These are phyloP conservation scores for Juglanconis juglandina DNA, from an alignment of 2,329 filamentous ascomycete genomes.

Conservation along the genomic window DNA sequence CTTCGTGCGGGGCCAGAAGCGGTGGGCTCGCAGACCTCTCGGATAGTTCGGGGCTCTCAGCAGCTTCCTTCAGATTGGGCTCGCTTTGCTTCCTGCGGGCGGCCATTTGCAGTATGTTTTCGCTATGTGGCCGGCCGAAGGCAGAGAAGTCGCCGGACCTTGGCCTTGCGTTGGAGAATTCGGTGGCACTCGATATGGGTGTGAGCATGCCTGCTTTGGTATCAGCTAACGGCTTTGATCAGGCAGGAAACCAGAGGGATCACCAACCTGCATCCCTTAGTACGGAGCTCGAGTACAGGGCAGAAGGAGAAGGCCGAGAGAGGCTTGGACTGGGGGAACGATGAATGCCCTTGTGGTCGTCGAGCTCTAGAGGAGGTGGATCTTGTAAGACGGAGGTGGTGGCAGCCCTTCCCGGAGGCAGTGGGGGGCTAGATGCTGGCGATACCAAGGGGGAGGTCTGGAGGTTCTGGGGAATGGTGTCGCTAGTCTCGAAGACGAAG, in stretches of 20 bases:
- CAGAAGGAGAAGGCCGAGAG: constrained; percentile 42
- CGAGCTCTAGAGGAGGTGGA: constrained; percentile 67
- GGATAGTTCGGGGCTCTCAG: constrained; percentile 37
- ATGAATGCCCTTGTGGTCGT: constrained; percentile 38
- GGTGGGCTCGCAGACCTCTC: constrained; percentile 71
- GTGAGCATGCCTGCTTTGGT: constrained; percentile 44
- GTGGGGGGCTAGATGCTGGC: constrained; percentile 79
- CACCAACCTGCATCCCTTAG: constrained; percentile 33
- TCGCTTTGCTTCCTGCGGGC: constrained; percentile 35
- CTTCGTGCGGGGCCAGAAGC: constrained; percentile 67
- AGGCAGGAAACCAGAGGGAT: neutral
- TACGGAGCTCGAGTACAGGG: constrained; percentile 35
- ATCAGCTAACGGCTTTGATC: constrained; percentile 12
- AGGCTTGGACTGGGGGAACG: constrained; percentile 37
- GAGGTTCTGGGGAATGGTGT: constrained; percentile 84
- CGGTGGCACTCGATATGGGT: constrained; percentile 52
- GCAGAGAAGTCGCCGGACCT: constrained; percentile 51
- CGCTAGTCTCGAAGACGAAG: constrained; percentile 95
- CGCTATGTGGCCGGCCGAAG: constrained; percentile 47
- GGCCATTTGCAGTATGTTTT: constrained; percentile 50
- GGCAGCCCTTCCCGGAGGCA: constrained; percentile 32
- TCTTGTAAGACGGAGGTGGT: constrained; percentile 54
- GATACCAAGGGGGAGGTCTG: constrained; percentile 94
- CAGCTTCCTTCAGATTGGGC: constrained; percentile 35
- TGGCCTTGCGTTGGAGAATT: constrained; percentile 43